Evolutionary conservation across 768 basidiomycete species (phyloP).

Genomic region (Gelatoporia subvermispora): DNA sequence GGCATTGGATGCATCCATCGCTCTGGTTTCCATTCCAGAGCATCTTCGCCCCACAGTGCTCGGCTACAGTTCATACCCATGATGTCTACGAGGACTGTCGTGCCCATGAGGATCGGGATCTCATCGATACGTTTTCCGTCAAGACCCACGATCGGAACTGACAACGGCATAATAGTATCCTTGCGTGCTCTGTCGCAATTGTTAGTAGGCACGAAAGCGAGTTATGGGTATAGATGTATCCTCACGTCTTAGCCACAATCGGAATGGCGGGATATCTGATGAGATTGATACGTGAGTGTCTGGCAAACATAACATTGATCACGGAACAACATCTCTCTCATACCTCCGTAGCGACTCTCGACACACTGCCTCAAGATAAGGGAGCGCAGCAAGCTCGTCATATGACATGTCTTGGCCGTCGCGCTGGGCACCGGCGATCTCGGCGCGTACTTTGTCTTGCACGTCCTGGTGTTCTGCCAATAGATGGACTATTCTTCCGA

Average conservation of each 20-base stretch:
- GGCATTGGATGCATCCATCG: slow-evolving; percentile 46
- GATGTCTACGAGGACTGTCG: slow-evolving; percentile 39
- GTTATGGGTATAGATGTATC: not conserved
- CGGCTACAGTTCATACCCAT: slow-evolving; percentile 44
- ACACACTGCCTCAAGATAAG: slow-evolving; percentile 26
- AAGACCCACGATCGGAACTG: slow-evolving; percentile 38
- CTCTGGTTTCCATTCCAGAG: slow-evolving; percentile 55
- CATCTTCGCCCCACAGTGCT: slow-evolving; percentile 56
- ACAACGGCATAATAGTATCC: slow-evolving; percentile 60
- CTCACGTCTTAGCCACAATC: not conserved
- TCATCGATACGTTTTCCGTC: slow-evolving; percentile 35
- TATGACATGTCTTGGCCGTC: slow-evolving; percentile 16
- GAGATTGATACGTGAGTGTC: not conserved
- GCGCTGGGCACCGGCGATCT: slow-evolving; percentile 15
- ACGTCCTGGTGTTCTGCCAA: slow-evolving; percentile 20
- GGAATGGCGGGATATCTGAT: slow-evolving; percentile 9
- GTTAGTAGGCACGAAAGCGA: slow-evolving; percentile 25
- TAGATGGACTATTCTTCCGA: slow-evolving; percentile 23
- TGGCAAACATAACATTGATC: too few species aligned
- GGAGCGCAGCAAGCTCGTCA: slow-evolving; percentile 22
- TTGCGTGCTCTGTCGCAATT: slow-evolving; percentile 37
- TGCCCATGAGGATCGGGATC: slow-evolving; percentile 45
- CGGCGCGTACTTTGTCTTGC: slow-evolving; percentile 23
- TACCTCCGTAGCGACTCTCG: slow-evolving; percentile 21
- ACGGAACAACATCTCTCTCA: not conserved